A percentile compares a stretch with the other conserved stretches of the same genome.
These are phyloP conservation scores for Microbotryomycetes sp. DNA, from an alignment of 1,284 basidiomycete species.

Conservation along the genomic window DNA sequence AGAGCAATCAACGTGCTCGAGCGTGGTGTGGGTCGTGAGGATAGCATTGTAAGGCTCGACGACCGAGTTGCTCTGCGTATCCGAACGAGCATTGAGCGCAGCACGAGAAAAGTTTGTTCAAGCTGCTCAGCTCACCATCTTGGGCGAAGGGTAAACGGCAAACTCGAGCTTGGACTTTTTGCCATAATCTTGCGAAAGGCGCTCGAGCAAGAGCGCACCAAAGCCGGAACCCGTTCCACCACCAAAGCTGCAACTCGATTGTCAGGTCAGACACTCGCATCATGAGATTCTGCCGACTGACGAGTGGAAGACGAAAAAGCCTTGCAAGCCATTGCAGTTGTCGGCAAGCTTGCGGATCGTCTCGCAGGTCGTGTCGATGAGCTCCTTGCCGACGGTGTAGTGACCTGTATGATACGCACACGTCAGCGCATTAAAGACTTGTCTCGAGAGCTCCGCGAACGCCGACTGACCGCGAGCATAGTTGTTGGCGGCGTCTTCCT, in stretches of 20 bases:
- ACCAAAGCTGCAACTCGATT: conserved; percentile 53
- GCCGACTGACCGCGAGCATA: conserved; percentile 98
- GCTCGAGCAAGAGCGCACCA: conserved; percentile 91
- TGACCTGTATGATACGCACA: conserved; percentile 35
- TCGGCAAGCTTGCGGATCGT: conserved; percentile 92
- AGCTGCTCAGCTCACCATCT: conserved; percentile 12
- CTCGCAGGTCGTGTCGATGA: conserved; percentile 76
- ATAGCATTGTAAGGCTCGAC: conserved; percentile 99
- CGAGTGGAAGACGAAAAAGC: conserved; percentile 99
- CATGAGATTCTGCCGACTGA: conserved; percentile 3
- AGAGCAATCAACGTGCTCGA: conserved; percentile 98
- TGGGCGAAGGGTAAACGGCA: conserved; percentile 48
- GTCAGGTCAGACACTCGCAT: neutral
- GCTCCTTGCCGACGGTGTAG: conserved; percentile 62
- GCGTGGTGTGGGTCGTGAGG: conserved; percentile 95
- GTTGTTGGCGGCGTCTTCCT: conserved; percentile 99
- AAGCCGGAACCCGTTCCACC: conserved; percentile 99
- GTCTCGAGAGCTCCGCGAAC: no score
- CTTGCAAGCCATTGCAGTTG: conserved; percentile 91
- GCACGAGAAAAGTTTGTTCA: no score
- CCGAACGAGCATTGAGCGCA: conserved; percentile 64
- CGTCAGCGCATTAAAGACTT: no score
- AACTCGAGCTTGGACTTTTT: conserved; percentile 99
- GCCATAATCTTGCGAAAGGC: conserved; percentile 94
- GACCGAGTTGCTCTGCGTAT: conserved; percentile 59